Evolutionary conservation across 108 stramenopile genomes (phyloP), one percentile per base, ranked within the genome.

Genomic region (Aureococcus anophagefferens): DNA sequence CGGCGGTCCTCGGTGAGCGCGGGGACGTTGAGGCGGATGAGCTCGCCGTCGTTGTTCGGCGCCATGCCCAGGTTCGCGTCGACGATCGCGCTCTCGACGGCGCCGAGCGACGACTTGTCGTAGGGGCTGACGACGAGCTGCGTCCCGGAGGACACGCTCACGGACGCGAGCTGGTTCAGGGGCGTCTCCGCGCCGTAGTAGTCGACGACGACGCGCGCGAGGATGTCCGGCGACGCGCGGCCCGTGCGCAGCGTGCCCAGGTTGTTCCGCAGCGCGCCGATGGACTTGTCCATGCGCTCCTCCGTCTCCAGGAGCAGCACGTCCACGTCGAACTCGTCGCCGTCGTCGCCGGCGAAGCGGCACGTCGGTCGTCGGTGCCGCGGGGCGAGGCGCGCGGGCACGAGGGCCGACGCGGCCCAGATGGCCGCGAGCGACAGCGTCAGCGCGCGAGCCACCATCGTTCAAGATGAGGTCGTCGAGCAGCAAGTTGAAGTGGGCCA

Each of bases 1-100:
- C 96, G 83, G 30, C 95, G 85, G 37, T 96, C 94, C 81, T 96
- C 96, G 15, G 94, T 94, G 59, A 96, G 79, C 25, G 83, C 64
- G 21, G 96, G 96, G 65, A 96, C 92, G 74, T 94, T 95, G 73
- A 96, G 80, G 63, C 93, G 88, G 69, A 96, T 92, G 16, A 96
- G 76, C 37, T 44, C 75, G 0, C 94, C 96, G 80, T 95, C 93
- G 73, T 92, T 95, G 72, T 79, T 85, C 5, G 96, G 94, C 0
- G 90, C 92, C 33, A 95, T 76, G 9, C 96, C 96, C 9, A 97
- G 44, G 33, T 86, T 91, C 0, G 90, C 68, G 66, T 97, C 93
- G 25, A 90, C 82, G 67, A 97, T 93, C 21, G 93, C 93, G 72
- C 82, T 80, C 71, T 94, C 94, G 74, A 97, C 88, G 64, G 84